Conservation (phyloP, 371 early-diverging fungal genomes). For the Cokeromyces recurvatus region DNA sequence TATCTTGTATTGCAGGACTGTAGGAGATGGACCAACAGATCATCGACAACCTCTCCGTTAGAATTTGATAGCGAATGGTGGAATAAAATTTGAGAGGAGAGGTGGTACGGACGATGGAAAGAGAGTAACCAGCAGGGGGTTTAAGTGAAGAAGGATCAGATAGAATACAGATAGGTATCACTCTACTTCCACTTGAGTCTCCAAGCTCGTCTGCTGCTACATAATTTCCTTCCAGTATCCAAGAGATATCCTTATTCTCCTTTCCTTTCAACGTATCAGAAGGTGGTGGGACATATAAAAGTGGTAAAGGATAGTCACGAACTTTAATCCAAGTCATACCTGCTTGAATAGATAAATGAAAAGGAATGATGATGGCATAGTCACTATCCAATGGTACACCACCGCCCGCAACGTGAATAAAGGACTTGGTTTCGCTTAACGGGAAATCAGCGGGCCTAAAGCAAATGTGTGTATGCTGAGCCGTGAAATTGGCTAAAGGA, state of each 20-base stretch:
- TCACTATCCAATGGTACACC: conserved; percentile 39
- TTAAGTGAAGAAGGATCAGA: too few relatives aligned
- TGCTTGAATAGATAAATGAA: conserved; percentile 32
- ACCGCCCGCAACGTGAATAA: conserved; percentile 49
- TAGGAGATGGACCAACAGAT: conserved; percentile 51
- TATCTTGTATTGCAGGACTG: conserved; percentile 56
- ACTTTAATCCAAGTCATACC: conserved; percentile 34
- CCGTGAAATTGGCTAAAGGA: conserved; percentile 32
- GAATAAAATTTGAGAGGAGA: conserved; percentile 61
- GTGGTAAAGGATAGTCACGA: conserved; percentile 52
- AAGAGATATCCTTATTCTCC: conserved; percentile 2
- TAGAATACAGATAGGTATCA: conserved; percentile 14
- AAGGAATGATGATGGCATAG: conserved; percentile 51
- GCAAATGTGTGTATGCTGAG: conserved; percentile 16
- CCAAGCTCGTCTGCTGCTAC: conserved; percentile 29
- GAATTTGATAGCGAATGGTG: conserved; percentile 29
- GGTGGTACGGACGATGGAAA: conserved; percentile 40
- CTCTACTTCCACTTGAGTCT: conserved; percentile 13
- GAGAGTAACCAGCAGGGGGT: conserved; percentile 12
- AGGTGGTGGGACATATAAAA: conserved; percentile 42
- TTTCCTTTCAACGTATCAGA: background rate
- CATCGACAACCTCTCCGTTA: conserved; percentile 15
- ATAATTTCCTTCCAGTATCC: conserved; percentile 25
- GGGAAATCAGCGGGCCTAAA: conserved; percentile 32
- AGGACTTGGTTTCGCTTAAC: conserved; percentile 43